Evolutionary conservation across 495 filamentous ascomycete species (phyloP), one percentile per base, ranked within the genome.

Genomic region (Corynascus novoguineensis): DNA sequence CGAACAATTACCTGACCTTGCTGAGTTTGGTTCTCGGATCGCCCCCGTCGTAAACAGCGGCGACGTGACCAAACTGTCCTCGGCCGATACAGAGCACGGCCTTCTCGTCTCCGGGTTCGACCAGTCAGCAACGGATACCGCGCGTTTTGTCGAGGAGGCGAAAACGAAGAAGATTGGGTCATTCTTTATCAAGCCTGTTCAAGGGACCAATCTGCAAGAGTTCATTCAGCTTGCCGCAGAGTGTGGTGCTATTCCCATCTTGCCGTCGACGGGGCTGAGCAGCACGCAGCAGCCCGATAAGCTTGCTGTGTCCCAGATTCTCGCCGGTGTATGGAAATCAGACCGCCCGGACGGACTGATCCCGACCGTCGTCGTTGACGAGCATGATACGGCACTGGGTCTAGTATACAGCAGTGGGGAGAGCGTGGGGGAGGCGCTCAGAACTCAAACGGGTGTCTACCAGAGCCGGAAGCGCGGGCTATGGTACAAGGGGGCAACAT

Each of bases 401-500:
- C 67, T 97, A 55, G 93, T 97, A 3, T 98, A 96, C 78, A 96
- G 90, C 68, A 96, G 85, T 56, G 80, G 85, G 60, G 89, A 96
- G 71, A 97, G 92, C 67, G 83, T 98, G 14, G 76, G 83, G 11
- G 92, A 91, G 71, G 92, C 90, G 22, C 67, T 98, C 44, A 83
- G 83, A 57, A 95, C 90, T 3, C 91, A 92, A 49, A 87, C 85
- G 1, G 93, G 93, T 27, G 93, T 97, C 24, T 98, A 98, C 68
- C 90, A 96, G 70, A 96, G 90, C 68, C 80, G 93, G 32, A 96
- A 96, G 76, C 84, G 92, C 6, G 92, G 92, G 2, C 72, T 98
- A 24, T 98, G 93, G 93, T 90, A 95, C 73, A 98, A 98, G 72
- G 93, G 93, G 22, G 89, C 91, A 32, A 90, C 86, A 9, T 96